Evolutionary conservation across 768 basidiomycete genomes (phyloP).

Genomic region (Tulasnella sp.): DNA sequence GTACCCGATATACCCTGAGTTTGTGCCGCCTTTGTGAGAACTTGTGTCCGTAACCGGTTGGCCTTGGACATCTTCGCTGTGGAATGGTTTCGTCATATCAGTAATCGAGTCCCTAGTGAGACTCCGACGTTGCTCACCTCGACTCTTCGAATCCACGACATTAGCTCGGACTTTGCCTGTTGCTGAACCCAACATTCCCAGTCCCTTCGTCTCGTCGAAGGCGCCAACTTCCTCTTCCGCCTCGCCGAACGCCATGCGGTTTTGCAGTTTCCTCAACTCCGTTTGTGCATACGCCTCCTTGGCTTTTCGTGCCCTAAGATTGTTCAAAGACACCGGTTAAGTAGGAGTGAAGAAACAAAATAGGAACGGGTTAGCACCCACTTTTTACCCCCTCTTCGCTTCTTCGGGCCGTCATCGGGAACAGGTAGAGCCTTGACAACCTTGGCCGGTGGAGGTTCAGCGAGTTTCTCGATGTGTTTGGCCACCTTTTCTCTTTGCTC

Average conservation of each 20-base stretch:
- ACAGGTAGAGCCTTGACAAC: conserved; percentile 89
- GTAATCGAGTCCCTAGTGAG: not conserved
- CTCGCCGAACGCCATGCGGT: conserved; percentile 93
- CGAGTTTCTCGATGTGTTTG: conserved; percentile 83
- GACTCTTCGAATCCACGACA: conserved; percentile 82
- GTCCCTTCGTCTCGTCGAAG: conserved; percentile 94
- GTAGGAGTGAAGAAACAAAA: not conserved
- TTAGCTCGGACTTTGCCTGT: conserved; percentile 89
- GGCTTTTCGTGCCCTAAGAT: conserved; percentile 82
- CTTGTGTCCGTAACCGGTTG: conserved; percentile 84
- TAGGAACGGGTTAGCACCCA: conserved; percentile 39
- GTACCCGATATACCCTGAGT: conserved; percentile 60
- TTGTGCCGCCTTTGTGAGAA: conserved; percentile 64
- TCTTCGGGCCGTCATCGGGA: conserved; percentile 93
- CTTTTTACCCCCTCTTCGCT: conserved; percentile 94
- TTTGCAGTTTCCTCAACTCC: conserved; percentile 93
- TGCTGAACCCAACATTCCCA: conserved; percentile 87
- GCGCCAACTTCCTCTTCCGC: conserved; percentile 95
- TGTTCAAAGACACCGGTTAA: conserved; percentile 18
- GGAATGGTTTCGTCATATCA: not conserved
- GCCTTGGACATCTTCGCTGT: conserved; percentile 93
- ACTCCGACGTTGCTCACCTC: conserved; percentile 54
- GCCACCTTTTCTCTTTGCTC: conserved; percentile 83
- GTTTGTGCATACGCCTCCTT: conserved; percentile 98
- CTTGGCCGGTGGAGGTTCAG: conserved; percentile 92